Base-by-base conservation (phyloP, 1,139 yeast species). In the Geotrichum siamense region DNA sequence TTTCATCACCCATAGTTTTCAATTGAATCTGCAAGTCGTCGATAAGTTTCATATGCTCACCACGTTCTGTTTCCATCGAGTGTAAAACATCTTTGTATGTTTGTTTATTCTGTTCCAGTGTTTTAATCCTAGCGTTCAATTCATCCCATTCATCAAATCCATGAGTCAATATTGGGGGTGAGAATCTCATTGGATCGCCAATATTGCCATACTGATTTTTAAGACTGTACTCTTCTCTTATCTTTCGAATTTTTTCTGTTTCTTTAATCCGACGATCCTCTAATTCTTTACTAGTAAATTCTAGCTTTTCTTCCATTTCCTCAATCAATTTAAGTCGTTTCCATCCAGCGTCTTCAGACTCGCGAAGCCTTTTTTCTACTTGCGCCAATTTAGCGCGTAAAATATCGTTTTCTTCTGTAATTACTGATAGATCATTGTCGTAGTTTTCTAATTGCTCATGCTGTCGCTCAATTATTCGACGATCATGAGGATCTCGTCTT, bases 221-320 rank as follows among this genome's bases (percentile, higher is more conserved):
- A 27, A 34, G 29, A 8, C 17, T 30, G 9, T 36, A 20, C 21
- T 39, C 43, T 13, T 39, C 45, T 23, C 41, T 40, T 23, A 46
- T 48, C 21, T 40, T 37, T 17, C 42, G 46, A 12, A 48, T 29
- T 27, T 39, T 34, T 28, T 44, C 45, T 4, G 42, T 34, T 17
- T 49, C 42, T 16, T 41, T 38, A n/a, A 29, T 30, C 8, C 49
- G 38, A 5, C 44, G 34, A 8, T 40, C 39, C 10, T 46, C 39
- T 20, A 48, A 38, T 26, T 48, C 41, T 17, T 42, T 39, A 13
- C 44, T 35, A 1, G 48, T 43, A 2, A 21, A 23, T 22, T 43
- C 43, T 23, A 51, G 21, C 16, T 50, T 43, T 9, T 41, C 41
- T 38, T 52, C 55, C 16, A 52, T 49, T 6, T 45, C 45, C 25